Evolutionary conservation across 208 protist genomes (phyloP).

Genomic region (Trypanosomatidae sp.): DNA sequence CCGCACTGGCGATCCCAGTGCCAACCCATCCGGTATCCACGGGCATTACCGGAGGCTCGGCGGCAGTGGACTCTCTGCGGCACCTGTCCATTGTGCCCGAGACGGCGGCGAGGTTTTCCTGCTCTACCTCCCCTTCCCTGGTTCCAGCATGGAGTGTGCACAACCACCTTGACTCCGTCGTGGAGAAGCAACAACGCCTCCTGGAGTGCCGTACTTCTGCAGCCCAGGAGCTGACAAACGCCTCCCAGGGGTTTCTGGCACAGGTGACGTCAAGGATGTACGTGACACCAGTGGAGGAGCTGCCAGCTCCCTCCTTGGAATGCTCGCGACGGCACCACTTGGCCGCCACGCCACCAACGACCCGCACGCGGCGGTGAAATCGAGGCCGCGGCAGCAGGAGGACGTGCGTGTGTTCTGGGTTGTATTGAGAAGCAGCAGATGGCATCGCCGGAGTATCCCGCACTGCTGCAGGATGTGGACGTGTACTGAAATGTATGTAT

Average conservation of each 20-base stretch:
- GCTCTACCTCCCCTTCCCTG: not conserved
- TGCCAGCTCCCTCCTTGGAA: not conserved
- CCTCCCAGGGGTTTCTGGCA: conserved; percentile 14
- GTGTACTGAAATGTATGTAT: not conserved
- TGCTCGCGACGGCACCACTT: not conserved
- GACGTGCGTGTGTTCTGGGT: not conserved
- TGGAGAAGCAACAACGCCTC: not conserved
- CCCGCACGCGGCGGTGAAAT: not conserved
- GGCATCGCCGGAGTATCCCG: not conserved
- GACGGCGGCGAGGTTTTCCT: not conserved
- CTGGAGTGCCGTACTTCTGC: not conserved
- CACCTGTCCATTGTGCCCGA: not conserved
- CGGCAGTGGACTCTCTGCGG: not conserved
- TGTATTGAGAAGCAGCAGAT: not conserved
- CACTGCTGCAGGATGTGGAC: not conserved
- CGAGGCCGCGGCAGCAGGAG: not conserved
- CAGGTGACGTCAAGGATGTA: conserved; percentile 14
- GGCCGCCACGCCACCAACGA: not conserved
- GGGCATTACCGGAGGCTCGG: not conserved
- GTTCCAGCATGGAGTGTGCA: not conserved
- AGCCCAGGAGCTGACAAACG: not conserved
- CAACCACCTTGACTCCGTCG: not conserved
- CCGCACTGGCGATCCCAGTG: not conserved
- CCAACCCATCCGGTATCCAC: not conserved
- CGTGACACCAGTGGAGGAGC: conserved; percentile 11